Evolutionary conservation across 305 asterid species (phyloP).

Genomic region (Withania somnifera): DNA sequence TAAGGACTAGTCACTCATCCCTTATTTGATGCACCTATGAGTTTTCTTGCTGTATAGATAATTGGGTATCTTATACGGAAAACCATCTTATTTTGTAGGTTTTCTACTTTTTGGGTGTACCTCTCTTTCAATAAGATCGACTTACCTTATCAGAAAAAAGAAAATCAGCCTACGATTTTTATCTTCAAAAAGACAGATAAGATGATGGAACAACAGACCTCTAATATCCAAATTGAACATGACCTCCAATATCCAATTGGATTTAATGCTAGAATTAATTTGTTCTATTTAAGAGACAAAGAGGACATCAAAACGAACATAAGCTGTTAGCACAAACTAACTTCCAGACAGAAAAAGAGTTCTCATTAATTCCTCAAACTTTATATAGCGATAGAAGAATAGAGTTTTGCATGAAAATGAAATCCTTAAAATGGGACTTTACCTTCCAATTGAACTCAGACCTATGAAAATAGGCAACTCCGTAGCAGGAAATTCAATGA

Average conservation of each 20-base stretch:
- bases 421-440: constrained; percentile 15
- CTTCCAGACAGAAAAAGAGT: not conserved
- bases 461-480: constrained; percentile 66
- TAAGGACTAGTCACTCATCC: not conserved
- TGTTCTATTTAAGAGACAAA: not conserved
- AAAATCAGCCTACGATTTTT: not conserved
- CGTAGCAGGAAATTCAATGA: constrained; percentile 33
- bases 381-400: not conserved
- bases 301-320: not conserved
- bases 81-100: not conserved
- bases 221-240: not conserved
- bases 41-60: not conserved
- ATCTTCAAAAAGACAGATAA: not conserved
- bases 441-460: constrained; percentile 90
- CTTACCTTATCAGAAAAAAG: not conserved
- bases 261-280: not conserved
- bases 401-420: not conserved
- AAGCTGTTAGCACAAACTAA: not conserved
- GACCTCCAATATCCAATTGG: not conserved
- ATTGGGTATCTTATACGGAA: not conserved
- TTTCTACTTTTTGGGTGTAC: not conserved
- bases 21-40: not conserved
- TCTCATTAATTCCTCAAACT: not conserved
- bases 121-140: not conserved
- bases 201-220: not conserved